phyloP scores from a whole-genome alignment of 352 stramenopile species.

The Pythium aquatile region DNA sequence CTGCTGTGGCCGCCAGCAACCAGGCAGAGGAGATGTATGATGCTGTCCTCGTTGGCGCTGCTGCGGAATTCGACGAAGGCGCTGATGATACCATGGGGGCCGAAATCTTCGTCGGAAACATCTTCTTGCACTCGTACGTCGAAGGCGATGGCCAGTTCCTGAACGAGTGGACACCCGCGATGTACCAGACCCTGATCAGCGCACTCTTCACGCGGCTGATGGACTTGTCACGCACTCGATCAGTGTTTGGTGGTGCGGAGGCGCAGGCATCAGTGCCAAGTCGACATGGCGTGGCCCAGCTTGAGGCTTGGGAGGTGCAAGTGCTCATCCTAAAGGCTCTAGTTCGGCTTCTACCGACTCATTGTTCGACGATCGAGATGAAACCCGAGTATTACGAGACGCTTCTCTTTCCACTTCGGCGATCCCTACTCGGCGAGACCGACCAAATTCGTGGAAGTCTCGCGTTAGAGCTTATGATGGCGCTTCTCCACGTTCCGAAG shows the following conservation, averaged over 20 bases:
- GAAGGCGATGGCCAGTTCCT: slow-evolving; percentile 78
- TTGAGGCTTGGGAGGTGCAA: slow-evolving; percentile 75
- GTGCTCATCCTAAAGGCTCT: slow-evolving; percentile 79
- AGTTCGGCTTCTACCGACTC: slow-evolving; percentile 51
- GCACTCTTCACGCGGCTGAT: slow-evolving; percentile 59
- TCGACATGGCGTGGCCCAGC: slow-evolving; percentile 9
- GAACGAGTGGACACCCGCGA: slow-evolving; percentile 67
- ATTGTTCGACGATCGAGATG: slow-evolving; percentile 56
- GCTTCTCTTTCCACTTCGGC: slow-evolving; percentile 56
- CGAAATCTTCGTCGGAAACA: slow-evolving; percentile 77
- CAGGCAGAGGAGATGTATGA: slow-evolving; percentile 30
- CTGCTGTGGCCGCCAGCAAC: slow-evolving; percentile 23
- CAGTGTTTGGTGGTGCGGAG: slow-evolving; percentile 33
- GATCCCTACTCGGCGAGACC: slow-evolving; percentile 62
- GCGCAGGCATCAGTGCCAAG: slow-evolving; percentile 21
- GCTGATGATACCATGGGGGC: slow-evolving; percentile 37
- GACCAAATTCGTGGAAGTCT: slow-evolving; percentile 79
- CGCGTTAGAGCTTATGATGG: slow-evolving; percentile 66
- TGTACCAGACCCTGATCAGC: slow-evolving; percentile 65
- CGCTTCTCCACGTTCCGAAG: slow-evolving; percentile 50
- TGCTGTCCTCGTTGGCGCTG: slow-evolving; percentile 15
- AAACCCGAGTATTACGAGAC: slow-evolving; percentile 55
- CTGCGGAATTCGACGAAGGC: slow-evolving; percentile 11
- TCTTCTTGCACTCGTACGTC: slow-evolving; percentile 82
- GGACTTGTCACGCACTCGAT: slow-evolving; percentile 53